A percentile compares a stretch with the other conserved stretches of the same genome.
Conservation (phyloP, 1,284 basidiomycete genomes). For the Trichosporon sp. region DNA sequence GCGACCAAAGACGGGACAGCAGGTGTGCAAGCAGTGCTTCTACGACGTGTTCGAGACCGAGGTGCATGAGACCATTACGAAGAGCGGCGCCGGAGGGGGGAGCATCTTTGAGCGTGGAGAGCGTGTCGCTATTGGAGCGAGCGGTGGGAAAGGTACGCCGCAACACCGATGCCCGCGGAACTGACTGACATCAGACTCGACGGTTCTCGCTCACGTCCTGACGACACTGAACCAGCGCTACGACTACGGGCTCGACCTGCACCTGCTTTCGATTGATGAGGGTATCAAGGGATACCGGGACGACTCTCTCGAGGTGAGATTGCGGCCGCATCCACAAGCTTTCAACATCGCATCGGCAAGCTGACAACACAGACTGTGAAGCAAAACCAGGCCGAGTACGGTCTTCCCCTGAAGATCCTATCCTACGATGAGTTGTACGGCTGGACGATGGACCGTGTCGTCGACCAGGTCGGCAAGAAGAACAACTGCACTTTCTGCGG, state of each 20-base stretch:
- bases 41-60: conserved; percentile 98
- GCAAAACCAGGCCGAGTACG: conserved; percentile 92
- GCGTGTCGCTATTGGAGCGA: conserved; percentile 94
- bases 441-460: conserved; percentile 99
- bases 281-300: conserved; percentile 98
- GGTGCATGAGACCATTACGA: conserved; percentile 87
- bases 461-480: conserved; percentile 89
- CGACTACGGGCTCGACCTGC: conserved; percentile 86
- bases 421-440: conserved; percentile 96
- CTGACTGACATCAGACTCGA: conserved; percentile 71
- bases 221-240: conserved; percentile 93
- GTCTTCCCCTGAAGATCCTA: conserved; percentile 91
- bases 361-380: conserved; percentile 78
- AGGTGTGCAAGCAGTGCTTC: conserved; percentile 93
- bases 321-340: background rate
- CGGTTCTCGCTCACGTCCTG: conserved; percentile 95
- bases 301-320: conserved; percentile 85
- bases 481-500: conserved; percentile 99
- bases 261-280: conserved; percentile 95
- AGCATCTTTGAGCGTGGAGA: conserved; percentile 86
- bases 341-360: background rate
- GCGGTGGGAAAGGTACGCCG: conserved; percentile 88
- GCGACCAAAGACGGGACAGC: conserved; percentile 94
- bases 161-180: background rate
- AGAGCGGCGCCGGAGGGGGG: conserved; percentile 61